Evolutionary conservation across 306 rosid species (phyloP).

Genomic region (Clitoria ternatea): DNA sequence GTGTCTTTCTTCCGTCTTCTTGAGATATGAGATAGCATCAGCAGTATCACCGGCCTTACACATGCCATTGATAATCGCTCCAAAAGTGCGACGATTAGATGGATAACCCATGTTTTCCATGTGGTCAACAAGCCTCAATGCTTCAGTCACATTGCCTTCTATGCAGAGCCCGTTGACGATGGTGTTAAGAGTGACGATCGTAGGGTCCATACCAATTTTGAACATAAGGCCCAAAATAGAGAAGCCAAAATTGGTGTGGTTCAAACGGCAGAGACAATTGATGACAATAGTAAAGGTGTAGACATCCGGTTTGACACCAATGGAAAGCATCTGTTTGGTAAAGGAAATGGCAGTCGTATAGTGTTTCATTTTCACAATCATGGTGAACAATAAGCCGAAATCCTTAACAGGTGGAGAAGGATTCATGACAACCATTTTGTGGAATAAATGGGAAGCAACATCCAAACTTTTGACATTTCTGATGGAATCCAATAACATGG

Average conservation of each 20-base stretch:
- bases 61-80: not conserved
- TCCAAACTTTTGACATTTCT: not conserved
- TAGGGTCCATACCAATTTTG: conserved; percentile 19
- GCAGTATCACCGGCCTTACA: not conserved
- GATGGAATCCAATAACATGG: not conserved
- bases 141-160: not conserved
- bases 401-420: not conserved
- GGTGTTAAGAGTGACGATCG: not conserved
- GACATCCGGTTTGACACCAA: not conserved
- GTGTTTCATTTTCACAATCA: not conserved
- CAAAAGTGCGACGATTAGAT: not conserved
- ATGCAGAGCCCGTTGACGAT: conserved; percentile 23
- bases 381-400: not conserved
- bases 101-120: not conserved
- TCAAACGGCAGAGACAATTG: conserved; percentile 19
- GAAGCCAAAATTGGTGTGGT: not conserved
- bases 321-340: not conserved
- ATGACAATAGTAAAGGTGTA: not conserved
- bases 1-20: not conserved
- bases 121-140: not conserved
- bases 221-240: conserved; percentile 4
- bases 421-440: not conserved
- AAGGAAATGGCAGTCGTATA: not conserved
- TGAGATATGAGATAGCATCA: not conserved
- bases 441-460: not conserved